A percentile compares a stretch with the other conserved stretches of the same genome.
Evolutionary conservation across 2,329 filamentous ascomycete genomes (phyloP).

Genomic region (Thielaviopsis ethacetica): DNA sequence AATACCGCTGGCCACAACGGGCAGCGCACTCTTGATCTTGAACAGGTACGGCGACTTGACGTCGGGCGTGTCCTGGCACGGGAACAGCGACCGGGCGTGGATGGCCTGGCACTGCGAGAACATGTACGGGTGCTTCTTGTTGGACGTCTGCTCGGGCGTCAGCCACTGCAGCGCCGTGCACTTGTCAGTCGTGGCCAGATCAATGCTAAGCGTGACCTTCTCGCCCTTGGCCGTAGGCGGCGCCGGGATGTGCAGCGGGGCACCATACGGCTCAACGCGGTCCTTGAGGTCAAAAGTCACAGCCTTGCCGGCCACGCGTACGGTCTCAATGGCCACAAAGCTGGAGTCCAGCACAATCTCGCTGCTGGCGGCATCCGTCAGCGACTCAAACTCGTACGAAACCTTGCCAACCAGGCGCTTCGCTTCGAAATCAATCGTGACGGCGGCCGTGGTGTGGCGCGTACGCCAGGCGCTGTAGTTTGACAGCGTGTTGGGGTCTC

Average conservation of each 20-base stretch:
- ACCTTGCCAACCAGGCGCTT: constrained; percentile 66
- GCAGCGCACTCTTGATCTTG: constrained; percentile 68
- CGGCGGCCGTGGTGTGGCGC: constrained; percentile 63
- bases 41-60: constrained; percentile 93
- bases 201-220: constrained; percentile 43
- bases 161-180: constrained; percentile 95
- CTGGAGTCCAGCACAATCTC: constrained; percentile 84
- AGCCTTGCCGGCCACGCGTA: constrained; percentile 50
- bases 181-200: constrained; percentile 64
- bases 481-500: constrained; percentile 79
- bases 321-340: constrained; percentile 54
- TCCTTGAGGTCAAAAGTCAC: constrained; percentile 54
- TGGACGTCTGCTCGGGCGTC: constrained; percentile 80
- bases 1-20: constrained; percentile 83
- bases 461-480: constrained; percentile 86
- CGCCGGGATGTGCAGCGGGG: constrained; percentile 49
- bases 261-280: constrained; percentile 57
- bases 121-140: constrained; percentile 93
- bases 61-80: constrained; percentile 93
- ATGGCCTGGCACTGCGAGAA: constrained; percentile 98
- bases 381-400: constrained; percentile 56
- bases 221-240: constrained; percentile 34
- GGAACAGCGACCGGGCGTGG: constrained; percentile 83
- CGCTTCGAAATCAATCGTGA: constrained; percentile 69
- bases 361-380: constrained; percentile 54